Percentiles rank a stretch among this genome's conserved stretches.
Evolutionary conservation across 768 basidiomycete species (phyloP).

Genomic region (Lactifluus rugatus): DNA sequence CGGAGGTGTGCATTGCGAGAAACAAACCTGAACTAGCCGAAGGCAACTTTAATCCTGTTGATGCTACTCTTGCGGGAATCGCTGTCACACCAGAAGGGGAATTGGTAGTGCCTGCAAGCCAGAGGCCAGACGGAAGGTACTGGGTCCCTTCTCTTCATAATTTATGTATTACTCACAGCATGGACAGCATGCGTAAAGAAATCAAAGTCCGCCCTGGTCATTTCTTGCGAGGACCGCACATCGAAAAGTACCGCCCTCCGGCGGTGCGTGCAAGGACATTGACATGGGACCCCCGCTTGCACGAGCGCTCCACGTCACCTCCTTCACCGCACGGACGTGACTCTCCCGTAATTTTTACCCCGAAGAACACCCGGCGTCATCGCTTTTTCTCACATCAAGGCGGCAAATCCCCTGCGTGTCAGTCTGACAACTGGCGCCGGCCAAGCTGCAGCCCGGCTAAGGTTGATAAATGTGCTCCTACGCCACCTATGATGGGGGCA

Average conservation of each 20-base stretch:
- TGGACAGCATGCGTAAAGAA: constrained; percentile 5
- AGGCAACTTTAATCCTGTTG: background rate
- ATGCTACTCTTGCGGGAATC: background rate
- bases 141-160: background rate
- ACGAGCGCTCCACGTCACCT: background rate
- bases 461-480: background rate
- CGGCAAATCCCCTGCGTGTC: background rate
- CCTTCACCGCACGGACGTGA: background rate
- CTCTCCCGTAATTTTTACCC: background rate
- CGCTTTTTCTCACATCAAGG: background rate
- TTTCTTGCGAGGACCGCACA: background rate
- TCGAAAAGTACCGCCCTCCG: constrained; percentile 11
- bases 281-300: constrained; percentile 3
- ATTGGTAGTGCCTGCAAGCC: constrained; percentile 9
- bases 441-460: background rate
- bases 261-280: constrained; percentile 5
- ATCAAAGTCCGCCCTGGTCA: constrained; percentile 3
- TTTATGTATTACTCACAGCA: background rate
- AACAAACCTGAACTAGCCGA: background rate
- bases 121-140: constrained; percentile 13
- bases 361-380: background rate
- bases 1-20: background rate
- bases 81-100: constrained; percentile 2
- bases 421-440: background rate
- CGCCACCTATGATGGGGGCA: background rate